A percentile compares a stretch with the other conserved stretches of the same genome.
Evolutionary conservation across 805 yeast species (phyloP).

Genomic region (Henningerozyma blattae): DNA sequence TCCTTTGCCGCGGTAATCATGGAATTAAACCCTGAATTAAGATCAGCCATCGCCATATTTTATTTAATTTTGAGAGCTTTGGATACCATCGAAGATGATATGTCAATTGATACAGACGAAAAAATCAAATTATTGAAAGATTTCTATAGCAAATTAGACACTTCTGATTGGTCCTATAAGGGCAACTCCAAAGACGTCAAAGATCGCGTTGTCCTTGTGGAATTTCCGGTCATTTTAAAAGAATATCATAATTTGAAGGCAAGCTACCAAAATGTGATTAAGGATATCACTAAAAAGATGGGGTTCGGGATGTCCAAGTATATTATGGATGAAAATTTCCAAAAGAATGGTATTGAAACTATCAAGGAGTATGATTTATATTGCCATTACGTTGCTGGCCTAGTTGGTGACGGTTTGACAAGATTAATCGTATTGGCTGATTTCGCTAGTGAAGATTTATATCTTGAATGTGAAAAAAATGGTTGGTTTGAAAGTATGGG

Average conservation of each 20-base stretch:
- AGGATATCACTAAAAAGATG: constrained; percentile 72
- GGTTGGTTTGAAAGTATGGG: constrained; percentile 80
- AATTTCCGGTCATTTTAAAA: constrained; percentile 55
- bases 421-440: constrained; percentile 64
- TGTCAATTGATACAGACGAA: constrained; percentile 60
- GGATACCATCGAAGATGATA: constrained; percentile 94
- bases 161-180: constrained; percentile 63
- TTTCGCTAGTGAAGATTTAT: constrained; percentile 46
- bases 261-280: constrained; percentile 65
- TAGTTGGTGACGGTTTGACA: constrained; percentile 94
- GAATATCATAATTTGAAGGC: constrained; percentile 68
- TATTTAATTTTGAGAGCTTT: constrained; percentile 80
- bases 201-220: constrained; percentile 71
- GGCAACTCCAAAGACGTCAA: constrained; percentile 67
- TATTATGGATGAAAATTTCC: constrained; percentile 59
- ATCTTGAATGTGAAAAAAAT: constrained; percentile 21
- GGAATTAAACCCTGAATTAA: constrained; percentile 82
- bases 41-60: constrained; percentile 72
- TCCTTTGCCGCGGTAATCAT: constrained; percentile 90
- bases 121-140: constrained; percentile 65
- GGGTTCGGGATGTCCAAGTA: constrained; percentile 98
- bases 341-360: constrained; percentile 65
- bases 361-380: constrained; percentile 75
- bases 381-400: constrained; percentile 95
- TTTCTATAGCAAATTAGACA: constrained; percentile 52